phyloP scores from a whole-genome alignment of 192 early-diverging fungal species.

The Coemansia sp. region DNA sequence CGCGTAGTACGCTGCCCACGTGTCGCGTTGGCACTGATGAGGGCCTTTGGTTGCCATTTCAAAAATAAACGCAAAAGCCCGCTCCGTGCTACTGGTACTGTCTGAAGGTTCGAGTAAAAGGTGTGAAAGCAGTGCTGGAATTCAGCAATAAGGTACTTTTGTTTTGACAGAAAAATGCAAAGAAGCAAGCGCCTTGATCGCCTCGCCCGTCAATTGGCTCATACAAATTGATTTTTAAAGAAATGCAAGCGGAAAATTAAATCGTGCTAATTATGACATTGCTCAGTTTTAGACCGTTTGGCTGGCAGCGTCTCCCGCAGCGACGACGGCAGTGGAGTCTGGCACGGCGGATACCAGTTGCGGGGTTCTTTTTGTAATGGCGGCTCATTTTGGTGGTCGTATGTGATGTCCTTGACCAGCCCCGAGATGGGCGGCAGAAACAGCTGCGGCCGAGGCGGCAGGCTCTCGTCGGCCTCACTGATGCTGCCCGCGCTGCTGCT shows the following conservation, averaged over 20 bases:
- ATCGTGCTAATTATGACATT: neutral
- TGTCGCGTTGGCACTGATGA: slow-evolving; percentile 43
- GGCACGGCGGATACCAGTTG: neutral
- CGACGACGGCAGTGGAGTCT: slow-evolving; percentile 23
- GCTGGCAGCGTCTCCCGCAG: slow-evolving; percentile 36
- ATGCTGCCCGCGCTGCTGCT: slow-evolving; percentile 8
- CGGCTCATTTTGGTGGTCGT: neutral
- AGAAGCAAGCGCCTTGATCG: too few species aligned
- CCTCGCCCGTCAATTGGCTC: too few species aligned
- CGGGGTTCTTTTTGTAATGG: neutral
- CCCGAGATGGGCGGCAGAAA: slow-evolving; percentile 35
- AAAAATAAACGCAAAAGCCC: neutral
- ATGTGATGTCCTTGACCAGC: slow-evolving; percentile 15
- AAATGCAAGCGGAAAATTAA: too few species aligned
- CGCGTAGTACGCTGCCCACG: slow-evolving; percentile 51
- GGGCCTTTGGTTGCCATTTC: slow-evolving; percentile 36
- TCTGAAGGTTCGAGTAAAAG: too few species aligned
- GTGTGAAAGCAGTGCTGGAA: too few species aligned
- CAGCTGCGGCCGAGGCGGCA: slow-evolving; percentile 9
- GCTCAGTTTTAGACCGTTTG: slow-evolving; percentile 17
- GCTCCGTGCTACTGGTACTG: too few species aligned
- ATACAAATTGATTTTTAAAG: too few species aligned
- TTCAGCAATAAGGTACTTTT: too few species aligned
- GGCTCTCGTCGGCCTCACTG: slow-evolving; percentile 6
- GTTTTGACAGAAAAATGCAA: too few species aligned